phyloP scores from a whole-genome alignment of 306 rosid genomes.

The Prinsepia uniflora region DNA sequence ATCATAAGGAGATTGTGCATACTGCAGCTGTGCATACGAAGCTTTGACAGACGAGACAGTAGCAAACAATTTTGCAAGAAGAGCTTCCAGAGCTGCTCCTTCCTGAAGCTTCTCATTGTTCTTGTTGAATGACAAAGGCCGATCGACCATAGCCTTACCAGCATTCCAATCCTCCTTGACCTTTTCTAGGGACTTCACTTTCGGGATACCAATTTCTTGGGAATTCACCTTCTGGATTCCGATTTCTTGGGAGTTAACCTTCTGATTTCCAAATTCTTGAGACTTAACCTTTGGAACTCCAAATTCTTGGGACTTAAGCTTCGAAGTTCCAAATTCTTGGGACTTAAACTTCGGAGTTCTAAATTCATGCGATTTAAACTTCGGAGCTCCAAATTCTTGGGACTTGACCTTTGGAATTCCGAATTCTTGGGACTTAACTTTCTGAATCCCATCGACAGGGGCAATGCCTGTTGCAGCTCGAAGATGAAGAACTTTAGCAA shows the following conservation, averaged over 20 bases:
- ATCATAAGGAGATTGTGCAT: constrained; percentile 72
- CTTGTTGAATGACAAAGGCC: constrained; percentile 27
- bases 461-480: constrained; percentile 53
- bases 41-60: constrained; percentile 64
- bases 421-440: constrained; percentile 33
- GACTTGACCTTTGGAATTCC: constrained; percentile 12
- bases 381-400: not conserved
- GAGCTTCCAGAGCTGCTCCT: constrained; percentile 51
- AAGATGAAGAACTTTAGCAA: constrained; percentile 80
- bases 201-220: constrained; percentile 11
- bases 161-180: constrained; percentile 28
- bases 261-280: not conserved
- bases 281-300: not conserved
- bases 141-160: constrained; percentile 22
- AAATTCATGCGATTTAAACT: not conserved
- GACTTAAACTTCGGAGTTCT: constrained; percentile 1
- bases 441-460: constrained; percentile 48
- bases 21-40: constrained; percentile 74
- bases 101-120: constrained; percentile 61
- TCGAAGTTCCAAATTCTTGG: not conserved
- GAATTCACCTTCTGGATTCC: constrained; percentile 1
- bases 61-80: constrained; percentile 73
- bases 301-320: not conserved
- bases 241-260: not conserved
- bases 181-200: constrained; percentile 22